Evolutionary conservation across 1,139 yeast genomes (phyloP).

Genomic region (Pichia sp.): DNA sequence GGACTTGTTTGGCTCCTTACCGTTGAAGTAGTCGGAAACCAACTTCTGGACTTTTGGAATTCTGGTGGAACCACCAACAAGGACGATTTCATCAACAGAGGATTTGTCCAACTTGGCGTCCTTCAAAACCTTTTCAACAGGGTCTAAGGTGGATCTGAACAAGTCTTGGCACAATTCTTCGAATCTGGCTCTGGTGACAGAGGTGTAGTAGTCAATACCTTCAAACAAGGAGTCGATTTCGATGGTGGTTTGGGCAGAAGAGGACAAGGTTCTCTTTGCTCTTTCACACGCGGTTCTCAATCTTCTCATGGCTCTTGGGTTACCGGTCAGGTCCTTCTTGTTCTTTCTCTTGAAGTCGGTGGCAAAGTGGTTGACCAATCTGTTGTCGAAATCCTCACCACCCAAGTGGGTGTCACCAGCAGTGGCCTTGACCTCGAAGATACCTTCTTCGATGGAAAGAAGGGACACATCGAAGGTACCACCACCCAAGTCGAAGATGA

Average conservation of each 20-base stretch:
- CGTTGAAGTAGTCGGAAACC: conserved; percentile 78
- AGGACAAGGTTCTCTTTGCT: conserved; percentile 81
- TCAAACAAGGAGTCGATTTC: conserved; percentile 74
- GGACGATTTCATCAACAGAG: conserved; percentile 74
- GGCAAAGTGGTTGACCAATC: conserved; percentile 86
- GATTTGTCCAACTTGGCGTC: conserved; percentile 75
- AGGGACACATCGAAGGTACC: conserved; percentile 97
- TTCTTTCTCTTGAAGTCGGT: conserved; percentile 93
- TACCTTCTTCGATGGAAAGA: conserved; percentile 94
- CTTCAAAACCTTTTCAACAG: conserved; percentile 79
- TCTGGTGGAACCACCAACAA: conserved; percentile 90
- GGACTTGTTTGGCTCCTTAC: conserved; percentile 84
- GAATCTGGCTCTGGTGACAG: conserved; percentile 83
- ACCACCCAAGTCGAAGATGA: conserved; percentile 93
- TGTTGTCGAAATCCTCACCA: conserved; percentile 98
- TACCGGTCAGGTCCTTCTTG: conserved; percentile 80
- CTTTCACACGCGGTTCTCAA: conserved; percentile 86
- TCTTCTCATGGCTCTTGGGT: conserved; percentile 92
- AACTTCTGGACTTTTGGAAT: conserved; percentile 85
- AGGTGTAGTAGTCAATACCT: conserved; percentile 74
- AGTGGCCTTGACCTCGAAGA: conserved; percentile 96
- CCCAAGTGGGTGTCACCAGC: conserved; percentile 99
- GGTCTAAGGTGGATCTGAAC: conserved; percentile 78
- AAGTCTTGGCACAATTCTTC: conserved; percentile 78
- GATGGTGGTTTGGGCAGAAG: conserved; percentile 77